Conservation (phyloP, 2,329 filamentous ascomycete species). For the Paramyrothecium sp. region DNA sequence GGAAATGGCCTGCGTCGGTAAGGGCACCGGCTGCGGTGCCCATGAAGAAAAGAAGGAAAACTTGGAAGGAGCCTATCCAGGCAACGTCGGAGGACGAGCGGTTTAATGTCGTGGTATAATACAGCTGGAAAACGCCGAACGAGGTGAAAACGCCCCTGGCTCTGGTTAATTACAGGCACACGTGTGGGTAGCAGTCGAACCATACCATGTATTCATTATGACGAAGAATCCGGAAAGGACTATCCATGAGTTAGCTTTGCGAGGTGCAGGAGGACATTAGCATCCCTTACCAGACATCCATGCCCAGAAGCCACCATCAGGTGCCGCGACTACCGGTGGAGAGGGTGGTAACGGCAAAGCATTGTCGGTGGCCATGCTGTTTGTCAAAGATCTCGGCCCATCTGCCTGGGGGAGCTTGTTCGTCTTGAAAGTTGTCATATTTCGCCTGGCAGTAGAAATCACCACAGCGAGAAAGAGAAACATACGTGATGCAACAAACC, state of each 20-base stretch:
- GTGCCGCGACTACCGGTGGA: not conserved
- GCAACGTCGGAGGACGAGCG: slow-evolving; percentile 28
- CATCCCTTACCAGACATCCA: slow-evolving; percentile 41
- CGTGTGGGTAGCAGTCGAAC: slow-evolving; percentile 19
- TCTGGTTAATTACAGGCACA: slow-evolving; percentile 18
- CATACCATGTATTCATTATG: slow-evolving; percentile 16
- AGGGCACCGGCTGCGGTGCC: slow-evolving; percentile 34
- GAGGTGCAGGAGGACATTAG: not conserved
- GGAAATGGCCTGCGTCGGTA: slow-evolving; percentile 36
- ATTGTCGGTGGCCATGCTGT: not conserved
- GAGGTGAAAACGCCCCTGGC: slow-evolving; percentile 48
- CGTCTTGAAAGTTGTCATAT: not conserved
- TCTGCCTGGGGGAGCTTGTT: not conserved
- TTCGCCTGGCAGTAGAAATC: not conserved
- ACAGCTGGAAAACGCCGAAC: too few species aligned
- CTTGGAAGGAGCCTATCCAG: slow-evolving; percentile 39
- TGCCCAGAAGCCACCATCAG: slow-evolving; percentile 40
- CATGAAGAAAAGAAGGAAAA: slow-evolving; percentile 33
- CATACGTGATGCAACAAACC: too few species aligned
- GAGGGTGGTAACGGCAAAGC: not conserved
- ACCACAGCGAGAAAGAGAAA: not conserved
- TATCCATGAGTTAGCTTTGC: not conserved
- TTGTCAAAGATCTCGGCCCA: not conserved
- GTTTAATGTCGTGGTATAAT: not conserved
- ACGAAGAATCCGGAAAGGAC: slow-evolving; percentile 14